Percentiles rank a stretch among this genome's conserved stretches.
These are phyloP conservation scores for Ceratocystis cubensis DNA, from an alignment of 2,329 filamentous ascomycete species.

Conservation along the genomic window DNA sequence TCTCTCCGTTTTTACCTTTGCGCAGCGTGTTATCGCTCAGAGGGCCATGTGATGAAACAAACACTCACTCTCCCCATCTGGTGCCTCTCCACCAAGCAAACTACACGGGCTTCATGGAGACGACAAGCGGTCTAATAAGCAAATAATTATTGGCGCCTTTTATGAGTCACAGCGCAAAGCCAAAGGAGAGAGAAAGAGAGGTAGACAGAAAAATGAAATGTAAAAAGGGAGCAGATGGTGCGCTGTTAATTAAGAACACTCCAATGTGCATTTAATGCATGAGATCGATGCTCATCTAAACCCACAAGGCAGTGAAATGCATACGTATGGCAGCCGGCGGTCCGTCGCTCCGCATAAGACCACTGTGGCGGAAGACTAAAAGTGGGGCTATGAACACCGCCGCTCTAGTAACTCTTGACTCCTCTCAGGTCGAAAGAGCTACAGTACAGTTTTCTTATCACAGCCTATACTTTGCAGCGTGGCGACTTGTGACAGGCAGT, in stretches of 20 bases:
- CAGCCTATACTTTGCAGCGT: neutral
- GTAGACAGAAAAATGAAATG: neutral
- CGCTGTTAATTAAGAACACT: neutral
- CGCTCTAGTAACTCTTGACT: neutral
- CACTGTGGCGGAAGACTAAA: constrained; percentile 6
- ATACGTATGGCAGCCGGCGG: constrained; percentile 7
- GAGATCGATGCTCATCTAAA: neutral
- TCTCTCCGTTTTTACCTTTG: neutral
- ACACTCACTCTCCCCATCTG: no score
- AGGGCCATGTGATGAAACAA: no score
- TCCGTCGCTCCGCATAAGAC: neutral
- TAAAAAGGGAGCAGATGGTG: neutral
- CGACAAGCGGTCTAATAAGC: neutral
- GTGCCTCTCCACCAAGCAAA: no score
- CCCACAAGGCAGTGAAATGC: constrained; percentile 6
- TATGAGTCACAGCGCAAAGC: neutral
- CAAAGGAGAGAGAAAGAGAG: neutral
- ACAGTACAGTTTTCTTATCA: neutral
- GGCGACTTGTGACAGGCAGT: neutral
- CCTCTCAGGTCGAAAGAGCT: neutral
- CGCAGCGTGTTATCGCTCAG: no score
- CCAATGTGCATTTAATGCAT: neutral
- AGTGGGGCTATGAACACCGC: neutral
- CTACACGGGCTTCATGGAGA: neutral
- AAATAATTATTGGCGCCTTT: neutral